These are phyloP conservation scores for Emmonsiellopsis sp. DNA, from an alignment of 2,329 filamentous ascomycete genomes.

Conservation along the genomic window DNA sequence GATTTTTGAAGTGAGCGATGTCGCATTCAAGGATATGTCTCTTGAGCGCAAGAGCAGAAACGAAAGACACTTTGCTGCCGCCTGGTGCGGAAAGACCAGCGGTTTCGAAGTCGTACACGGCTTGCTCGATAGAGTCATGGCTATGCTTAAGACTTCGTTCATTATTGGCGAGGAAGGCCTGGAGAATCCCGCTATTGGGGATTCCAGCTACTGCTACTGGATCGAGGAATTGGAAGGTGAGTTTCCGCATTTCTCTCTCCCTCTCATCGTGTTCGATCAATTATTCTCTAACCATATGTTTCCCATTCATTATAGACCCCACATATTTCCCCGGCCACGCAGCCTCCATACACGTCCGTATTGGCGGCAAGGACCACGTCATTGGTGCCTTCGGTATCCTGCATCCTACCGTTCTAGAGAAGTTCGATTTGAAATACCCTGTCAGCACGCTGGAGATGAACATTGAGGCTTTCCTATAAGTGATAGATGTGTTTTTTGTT, in stretches of 20 bases:
- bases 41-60: conserved; percentile 83
- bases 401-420: conserved; percentile 85
- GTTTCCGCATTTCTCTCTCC: conserved; percentile 15
- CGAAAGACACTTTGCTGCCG: conserved; percentile 90
- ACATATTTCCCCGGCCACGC: conserved; percentile 90
- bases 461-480: conserved; percentile 78
- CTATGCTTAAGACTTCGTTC: conserved; percentile 82
- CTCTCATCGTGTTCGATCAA: not conserved
- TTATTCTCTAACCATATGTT: not conserved
- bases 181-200: conserved; percentile 47
- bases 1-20: conserved; percentile 85
- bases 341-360: conserved; percentile 70
- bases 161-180: conserved; percentile 65
- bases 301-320: conserved; percentile 40
- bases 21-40: conserved; percentile 77
- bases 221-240: conserved; percentile 79
- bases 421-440: conserved; percentile 86
- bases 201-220: conserved; percentile 80
- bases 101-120: conserved; percentile 96
- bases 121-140: conserved; percentile 79
- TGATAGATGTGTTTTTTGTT: not conserved
- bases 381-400: conserved; percentile 91
- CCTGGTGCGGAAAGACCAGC: conserved; percentile 86
- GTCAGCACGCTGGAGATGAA: conserved; percentile 93
- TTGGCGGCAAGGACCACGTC: conserved; percentile 62